Evolutionary conservation across 192 early-diverging fungal genomes (phyloP), one percentile per base, ranked within the genome.

Genomic region (Rhizophagus sp.): DNA sequence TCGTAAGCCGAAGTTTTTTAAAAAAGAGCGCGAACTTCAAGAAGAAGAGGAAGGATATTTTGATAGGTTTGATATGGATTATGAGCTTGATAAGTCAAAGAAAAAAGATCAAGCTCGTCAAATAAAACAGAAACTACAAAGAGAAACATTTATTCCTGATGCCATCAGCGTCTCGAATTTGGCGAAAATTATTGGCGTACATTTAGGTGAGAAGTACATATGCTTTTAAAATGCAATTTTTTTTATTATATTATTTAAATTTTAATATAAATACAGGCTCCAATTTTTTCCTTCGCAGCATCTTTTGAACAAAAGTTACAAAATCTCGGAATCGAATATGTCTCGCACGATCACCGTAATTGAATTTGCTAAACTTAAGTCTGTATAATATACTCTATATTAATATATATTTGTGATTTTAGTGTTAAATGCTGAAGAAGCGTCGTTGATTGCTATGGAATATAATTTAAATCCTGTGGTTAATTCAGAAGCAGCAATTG

Each of bases 381-480:
- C 10, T 49, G 10, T 33, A 39, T 15, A 13, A 47, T 49, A 41
- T 7, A 9, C 7, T 5, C 2, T 17, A 39, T 49, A 27, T 73
- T 17, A 25, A 73, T 49, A 52, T 22, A 41, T 63, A 11, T 22
- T 68, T 61, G 39, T 13, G 19, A 50, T 27, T 47, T 25, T 82
- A 90, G 91, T 96, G 66, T 80, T 98, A 52, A 91, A 90, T 65
- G 82, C 94, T n/a, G 96, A 97, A 74, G 92, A 93, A 85, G 94
- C 96, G 9, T 93, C 91, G 47, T 83, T 96, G 78, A 90, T 98
- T 81, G 96, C 91, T 2, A 80, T 98, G 75, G 95, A 97, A 82
- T 95, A 95, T 70, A 90, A 94, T 72, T 90, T 96, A 65, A 95
- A 95, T 73, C 96, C 97, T 61, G 87, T 97, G 7, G 81, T 81